A percentile compares a stretch with the other conserved stretches of the same genome.
These are phyloP conservation scores for Eucalyptus polybractea DNA, from an alignment of 345 rosid genomes.

Conservation along the genomic window DNA sequence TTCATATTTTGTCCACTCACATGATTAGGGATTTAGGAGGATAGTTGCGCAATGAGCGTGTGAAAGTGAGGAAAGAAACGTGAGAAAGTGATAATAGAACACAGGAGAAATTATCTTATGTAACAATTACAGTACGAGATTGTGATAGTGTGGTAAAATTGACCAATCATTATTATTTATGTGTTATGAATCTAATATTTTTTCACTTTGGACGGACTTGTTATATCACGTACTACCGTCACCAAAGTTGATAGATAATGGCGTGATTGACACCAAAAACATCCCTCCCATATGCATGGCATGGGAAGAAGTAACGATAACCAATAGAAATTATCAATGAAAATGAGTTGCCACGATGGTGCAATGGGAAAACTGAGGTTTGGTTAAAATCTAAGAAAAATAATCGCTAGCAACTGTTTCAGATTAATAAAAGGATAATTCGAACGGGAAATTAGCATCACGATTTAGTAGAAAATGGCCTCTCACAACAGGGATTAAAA, in stretches of 20 bases:
- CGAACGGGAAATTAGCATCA: background rate
- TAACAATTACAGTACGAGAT: fast-evolving
- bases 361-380: background rate
- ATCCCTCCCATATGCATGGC: background rate
- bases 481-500: background rate
- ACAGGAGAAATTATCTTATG: background rate
- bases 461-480: background rate
- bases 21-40: background rate
- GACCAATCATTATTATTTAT: background rate
- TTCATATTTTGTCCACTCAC: background rate
- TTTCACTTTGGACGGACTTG: background rate
- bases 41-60: background rate
- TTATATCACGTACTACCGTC: background rate
- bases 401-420: background rate
- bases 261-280: background rate
- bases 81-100: background rate
- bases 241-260: background rate
- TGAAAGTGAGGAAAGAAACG: background rate
- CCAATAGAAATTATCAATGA: background rate
- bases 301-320: background rate
- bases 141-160: background rate
- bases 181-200: background rate
- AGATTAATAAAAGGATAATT: background rate
- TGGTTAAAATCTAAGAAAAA: background rate
- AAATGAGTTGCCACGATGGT: background rate